A percentile compares a stretch with the other conserved stretches of the same genome.
Conservation (phyloP, 2,329 filamentous ascomycete species). For the Monosporascus ibericus region DNA sequence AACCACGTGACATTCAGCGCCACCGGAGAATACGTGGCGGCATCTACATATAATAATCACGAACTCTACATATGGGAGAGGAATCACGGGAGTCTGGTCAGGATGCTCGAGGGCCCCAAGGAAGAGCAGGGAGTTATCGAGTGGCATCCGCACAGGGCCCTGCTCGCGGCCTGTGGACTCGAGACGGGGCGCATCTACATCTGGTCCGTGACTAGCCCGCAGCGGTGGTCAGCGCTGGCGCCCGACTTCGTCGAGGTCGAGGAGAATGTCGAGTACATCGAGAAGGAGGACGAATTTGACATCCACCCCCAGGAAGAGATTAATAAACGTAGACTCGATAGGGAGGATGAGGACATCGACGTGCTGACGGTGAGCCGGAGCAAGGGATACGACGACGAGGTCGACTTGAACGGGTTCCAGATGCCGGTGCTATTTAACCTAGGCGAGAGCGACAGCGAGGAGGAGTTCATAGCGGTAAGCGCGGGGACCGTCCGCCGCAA, state of each 20-base stretch:
- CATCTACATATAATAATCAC: constrained; percentile 96
- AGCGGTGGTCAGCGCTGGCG: constrained; percentile 94
- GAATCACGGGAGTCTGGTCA: constrained; percentile 85
- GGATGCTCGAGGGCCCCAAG: constrained; percentile 93
- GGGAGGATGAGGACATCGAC: constrained; percentile 91
- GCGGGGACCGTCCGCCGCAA: constrained; percentile 82
- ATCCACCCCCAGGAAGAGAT: constrained; percentile 94
- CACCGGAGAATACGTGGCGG: constrained; percentile 91
- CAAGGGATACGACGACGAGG: constrained; percentile 53
- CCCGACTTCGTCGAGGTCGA: constrained; percentile 97
- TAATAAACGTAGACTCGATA: constrained; percentile 80
- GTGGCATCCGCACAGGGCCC: constrained; percentile 85
- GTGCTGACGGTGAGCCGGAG: constrained; percentile 71
- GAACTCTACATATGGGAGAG: constrained; percentile 99
- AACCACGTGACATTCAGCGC: constrained; percentile 95
- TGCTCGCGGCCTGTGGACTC: constrained; percentile 85
- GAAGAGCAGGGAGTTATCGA: constrained; percentile 96
- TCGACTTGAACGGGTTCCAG: constrained; percentile 59
- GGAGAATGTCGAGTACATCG: constrained; percentile 95
- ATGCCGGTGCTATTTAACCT: constrained; percentile 94
- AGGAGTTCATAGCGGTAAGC: constrained; percentile 67
- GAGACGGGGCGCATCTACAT: constrained; percentile 92
- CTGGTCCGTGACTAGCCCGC: constrained; percentile 91
- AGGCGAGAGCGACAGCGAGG: constrained; percentile 90
- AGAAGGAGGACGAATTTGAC: constrained; percentile 95